Evolutionary conservation across 192 early-diverging fungal species (phyloP), one percentile per base, ranked within the genome.

Genomic region (Mortierella hygrophila): DNA sequence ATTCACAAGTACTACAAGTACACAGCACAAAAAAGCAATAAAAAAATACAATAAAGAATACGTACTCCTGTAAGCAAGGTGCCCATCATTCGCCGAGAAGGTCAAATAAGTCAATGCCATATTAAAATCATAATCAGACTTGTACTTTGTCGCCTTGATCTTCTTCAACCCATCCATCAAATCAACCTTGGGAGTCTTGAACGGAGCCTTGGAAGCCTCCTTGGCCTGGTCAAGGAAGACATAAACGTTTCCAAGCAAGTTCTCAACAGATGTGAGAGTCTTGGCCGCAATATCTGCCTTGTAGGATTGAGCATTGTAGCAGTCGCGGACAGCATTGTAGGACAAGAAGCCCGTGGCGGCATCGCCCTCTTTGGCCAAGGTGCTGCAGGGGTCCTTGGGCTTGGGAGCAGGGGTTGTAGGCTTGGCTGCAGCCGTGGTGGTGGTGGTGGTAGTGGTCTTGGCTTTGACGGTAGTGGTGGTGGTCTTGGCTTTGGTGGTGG

Each of bases 61-160:
- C 82, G 74, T 86, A 86, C 84, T 86, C 37, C 74, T 55, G 54
- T 80, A 86, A 18, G 84, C 79, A 57, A 86, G 49, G 11, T 86
- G 84, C 1, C 84, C 84, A 70, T 86, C 84, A 20, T 86, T 86
- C 7, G 68, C 84, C 47, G 79, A 86, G 65, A 81, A 81, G 35
- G 84, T 78, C 57, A 86, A 49, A 68, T 86, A 81, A 20, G 84
- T 81, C 84, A 86, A 60, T 6, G 84, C 84, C 79, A 78, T 86
- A 2, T 80, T 44, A 49, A 86, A 86, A n/a, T 86, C 84, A 65
- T 78, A 86, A 52, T 86, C 84, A 42, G 47, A 77, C 72, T 77
- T 86, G 65, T 65, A 86, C 75, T 86, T 86, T 11, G 74, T 86
- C 1, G 47, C 75, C 44, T 65, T 55, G 23, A 86, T 80, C 72